phyloP scores from a whole-genome alignment of 1,284 basidiomycete genomes.

The Boletus sp. region DNA sequence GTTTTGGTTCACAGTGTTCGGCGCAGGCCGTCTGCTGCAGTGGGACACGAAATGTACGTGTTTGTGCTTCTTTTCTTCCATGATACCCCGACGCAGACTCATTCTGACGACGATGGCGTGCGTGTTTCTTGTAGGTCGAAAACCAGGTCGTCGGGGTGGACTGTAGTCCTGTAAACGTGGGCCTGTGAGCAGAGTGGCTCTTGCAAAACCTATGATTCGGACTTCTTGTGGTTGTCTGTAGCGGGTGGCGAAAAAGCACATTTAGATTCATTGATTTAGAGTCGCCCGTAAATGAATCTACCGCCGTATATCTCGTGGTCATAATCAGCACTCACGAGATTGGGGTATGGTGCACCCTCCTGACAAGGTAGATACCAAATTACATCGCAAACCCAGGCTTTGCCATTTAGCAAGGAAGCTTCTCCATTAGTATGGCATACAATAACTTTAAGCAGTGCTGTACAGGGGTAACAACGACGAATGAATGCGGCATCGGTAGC shows the following conservation, averaged over 20 bases:
- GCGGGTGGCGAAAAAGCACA: background rate
- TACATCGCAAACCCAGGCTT: background rate
- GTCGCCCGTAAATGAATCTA: background rate
- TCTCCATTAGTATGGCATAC: slow-evolving; percentile 16
- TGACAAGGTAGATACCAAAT: background rate
- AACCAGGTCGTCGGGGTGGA: background rate
- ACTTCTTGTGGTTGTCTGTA: slow-evolving; percentile 3
- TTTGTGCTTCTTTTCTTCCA: background rate
- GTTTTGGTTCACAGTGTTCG: background rate
- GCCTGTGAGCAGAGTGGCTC: background rate
- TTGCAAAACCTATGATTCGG: background rate
- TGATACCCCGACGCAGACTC: background rate
- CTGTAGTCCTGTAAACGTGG: slow-evolving; percentile 11
- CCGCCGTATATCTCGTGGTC: background rate
- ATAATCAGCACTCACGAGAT: too few relatives aligned
- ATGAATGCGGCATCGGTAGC: slow-evolving; percentile 5
- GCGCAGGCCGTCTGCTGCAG: slow-evolving; percentile 16
- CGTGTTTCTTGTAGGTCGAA: slow-evolving; percentile 7
- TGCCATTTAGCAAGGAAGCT: too few relatives aligned
- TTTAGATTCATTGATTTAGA: background rate
- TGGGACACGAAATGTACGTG: slow-evolving; percentile 1
- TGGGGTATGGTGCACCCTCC: too few relatives aligned
- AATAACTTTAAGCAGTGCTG: slow-evolving; percentile 8
- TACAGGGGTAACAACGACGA: background rate
- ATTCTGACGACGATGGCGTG: background rate